Percentiles rank a stretch among this genome's conserved stretches.
Evolutionary conservation across 2,329 filamentous ascomycete genomes (phyloP).

Genomic region (Exophiala alcalophila): DNA sequence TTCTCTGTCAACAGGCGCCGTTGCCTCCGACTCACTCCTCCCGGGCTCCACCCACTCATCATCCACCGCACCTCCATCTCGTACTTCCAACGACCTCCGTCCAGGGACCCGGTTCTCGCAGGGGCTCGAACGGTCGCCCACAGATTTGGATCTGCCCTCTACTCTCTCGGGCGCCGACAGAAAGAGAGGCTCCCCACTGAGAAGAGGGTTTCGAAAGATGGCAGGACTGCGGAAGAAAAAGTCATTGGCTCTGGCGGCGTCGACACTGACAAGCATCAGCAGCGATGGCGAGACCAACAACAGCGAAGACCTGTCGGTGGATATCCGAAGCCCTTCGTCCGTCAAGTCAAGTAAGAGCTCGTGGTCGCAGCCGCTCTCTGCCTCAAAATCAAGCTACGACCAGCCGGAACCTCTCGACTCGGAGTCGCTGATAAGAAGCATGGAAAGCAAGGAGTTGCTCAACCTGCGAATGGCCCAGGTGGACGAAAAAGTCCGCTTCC

Average conservation of each 20-base stretch:
- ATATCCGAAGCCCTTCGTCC: constrained; percentile 20
- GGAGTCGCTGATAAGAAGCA: constrained; percentile 25
- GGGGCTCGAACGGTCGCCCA: constrained; percentile 11
- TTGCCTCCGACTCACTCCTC: constrained; percentile 26
- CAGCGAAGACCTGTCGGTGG: constrained; percentile 12
- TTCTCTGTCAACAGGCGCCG: constrained; percentile 29
- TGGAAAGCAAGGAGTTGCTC: constrained; percentile 27
- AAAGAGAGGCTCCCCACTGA: constrained; percentile 26
- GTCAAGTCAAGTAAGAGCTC: constrained; percentile 26
- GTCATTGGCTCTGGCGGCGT: constrained; percentile 16
- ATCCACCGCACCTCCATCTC: constrained; percentile 31
- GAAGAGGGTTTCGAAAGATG: constrained; percentile 28
- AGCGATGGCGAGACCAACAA: constrained; percentile 20
- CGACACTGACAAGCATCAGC: constrained; percentile 23
- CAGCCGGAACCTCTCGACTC: constrained; percentile 14
- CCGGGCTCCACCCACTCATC: constrained; percentile 28
- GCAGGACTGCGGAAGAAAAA: constrained; percentile 27
- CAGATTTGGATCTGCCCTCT: constrained; percentile 13
- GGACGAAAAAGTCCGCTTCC: constrained; percentile 29
- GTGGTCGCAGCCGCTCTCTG: constrained; percentile 22
- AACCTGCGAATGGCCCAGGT: constrained; percentile 26
- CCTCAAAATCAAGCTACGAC: constrained; percentile 17
- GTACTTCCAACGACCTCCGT: constrained; percentile 28
- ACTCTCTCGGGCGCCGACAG: constrained; percentile 18
- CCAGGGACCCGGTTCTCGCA: constrained; percentile 20